Base-by-base conservation (phyloP, 306 rosid species). In the Vicia faba region DNA sequence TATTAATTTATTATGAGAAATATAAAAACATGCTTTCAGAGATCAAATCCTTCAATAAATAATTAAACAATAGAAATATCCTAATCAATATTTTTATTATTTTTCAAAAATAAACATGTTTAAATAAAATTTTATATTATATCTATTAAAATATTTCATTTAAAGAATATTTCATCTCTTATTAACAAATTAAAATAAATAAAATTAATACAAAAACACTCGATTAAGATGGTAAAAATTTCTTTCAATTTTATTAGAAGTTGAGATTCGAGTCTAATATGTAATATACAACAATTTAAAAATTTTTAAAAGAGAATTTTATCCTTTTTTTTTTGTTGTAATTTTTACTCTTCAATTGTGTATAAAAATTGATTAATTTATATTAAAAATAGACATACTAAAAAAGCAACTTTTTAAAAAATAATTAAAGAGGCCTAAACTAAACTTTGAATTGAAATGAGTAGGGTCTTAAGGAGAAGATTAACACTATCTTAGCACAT, bases 381-480 rank as follows among this genome's bases (percentile, higher is more conserved):
- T 20, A 10, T 50, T 20, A 4, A 11, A 20, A 51, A 11, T 9
- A 10, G n/a, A 50, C 5, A 19, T 2, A 15, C 53, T 18, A 50
- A 50, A 49, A 8, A 23, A 31, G 36, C 36, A 31, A 31, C 1
- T 49, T 10, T 51, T 19, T 3, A 10, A 0, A 51, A 10, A 20
- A 7, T 11, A 10, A 20, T 11, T 23, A 23, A 11, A 11, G 8
- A 20, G 8, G 6, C 33, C 36, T 26, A 64, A 68, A 49, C 66
- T 64, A 58, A 63, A 77, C 35, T 75, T 44, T 68, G 0, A 69
- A 73, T 11, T 58, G 71, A 77, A 51, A 43, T 18, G 23, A 45
- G 77, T 64, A 69, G 85, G 85, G 82, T 69, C 74, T 71, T 58
- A 20, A 81, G 64, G 25, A 46, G 40, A 68, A 40, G 49, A 68